Base-by-base conservation (phyloP, 2,329 filamentous ascomycete species). In the Sporothrix dimorphospora region DNA sequence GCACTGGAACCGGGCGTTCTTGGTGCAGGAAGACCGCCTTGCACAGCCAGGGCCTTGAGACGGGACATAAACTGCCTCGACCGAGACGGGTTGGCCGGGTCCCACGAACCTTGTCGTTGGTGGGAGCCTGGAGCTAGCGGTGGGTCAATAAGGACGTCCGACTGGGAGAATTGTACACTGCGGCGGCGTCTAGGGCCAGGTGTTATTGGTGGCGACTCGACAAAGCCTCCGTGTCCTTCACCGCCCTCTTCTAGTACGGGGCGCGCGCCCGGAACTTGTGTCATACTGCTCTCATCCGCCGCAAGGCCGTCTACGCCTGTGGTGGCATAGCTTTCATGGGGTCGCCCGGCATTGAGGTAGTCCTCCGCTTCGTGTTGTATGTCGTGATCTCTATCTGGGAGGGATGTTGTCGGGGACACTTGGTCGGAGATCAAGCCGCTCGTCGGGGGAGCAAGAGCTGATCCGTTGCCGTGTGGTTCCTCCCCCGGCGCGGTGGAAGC, bases 41-140 rank as follows among this genome's bases (percentile, higher is more conserved):
- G 81, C 12, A 85, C 87, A 27, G 92, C 89, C 71, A 97, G 83
- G 3, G 92, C 91, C 79, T 92, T 94, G 74, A 97, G 81, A 79
- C 92, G 94, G 21, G 91, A 91, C 81, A 97, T 93, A 75, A 97
- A 86, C 30, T 91, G 91, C 27, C 88, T 87, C 80, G 90, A 91
- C 72, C 82, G 83, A 16, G 84, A 80, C 9, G 83, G 82, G 49
- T 92, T 92, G n/a, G 81, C 85, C 69, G 92, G 90, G 61, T 92
- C 89, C 82, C 87, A 87, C 4, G 92, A 93, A 45, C 88, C 86
- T 57, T 91, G 86, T 72, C 90, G 86, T 5, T 47, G 65, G 38
- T 76, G 74, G 34, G 27, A 8, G 8, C 30, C 47, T 3, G 59
- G 11, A 9, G 21, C n/a, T 5, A 42, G 30, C 19, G 66, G 49